phyloP scores from a whole-genome alignment of 169 alveolate species.

The Plasmodium billcollinsi region DNA sequence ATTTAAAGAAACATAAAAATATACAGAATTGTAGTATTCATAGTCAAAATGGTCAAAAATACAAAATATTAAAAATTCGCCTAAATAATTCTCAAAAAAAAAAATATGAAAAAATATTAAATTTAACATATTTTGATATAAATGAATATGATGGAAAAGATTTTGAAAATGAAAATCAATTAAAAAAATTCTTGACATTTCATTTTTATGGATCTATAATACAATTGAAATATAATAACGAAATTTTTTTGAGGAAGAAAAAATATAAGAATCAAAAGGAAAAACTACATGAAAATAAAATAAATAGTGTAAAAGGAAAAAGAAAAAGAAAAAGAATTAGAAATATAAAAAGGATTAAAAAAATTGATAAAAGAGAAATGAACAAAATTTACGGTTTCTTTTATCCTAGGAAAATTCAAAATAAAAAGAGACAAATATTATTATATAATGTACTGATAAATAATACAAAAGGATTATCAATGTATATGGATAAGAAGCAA shows the following conservation, averaged over 20 bases:
- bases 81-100: conserved; percentile 24
- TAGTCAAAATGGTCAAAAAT: not conserved
- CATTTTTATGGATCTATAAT: conserved; percentile 63
- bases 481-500: too few species aligned
- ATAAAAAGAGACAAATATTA: too few species aligned
- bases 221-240: conserved; percentile 60
- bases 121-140: conserved; percentile 29
- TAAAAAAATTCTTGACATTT: conserved; percentile 21
- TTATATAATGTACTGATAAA: too few species aligned
- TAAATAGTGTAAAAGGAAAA: not conserved
- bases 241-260: conserved; percentile 9
- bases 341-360: not conserved
- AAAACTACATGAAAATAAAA: not conserved
- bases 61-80: not conserved
- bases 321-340: not conserved
- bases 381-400: not conserved
- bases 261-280: not conserved
- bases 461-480: too few species aligned
- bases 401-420: too few species aligned
- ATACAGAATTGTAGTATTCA: not conserved
- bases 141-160: conserved; percentile 17
- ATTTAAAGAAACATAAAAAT: not conserved
- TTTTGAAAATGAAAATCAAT: not conserved
- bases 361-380: not conserved
- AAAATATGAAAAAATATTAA: conserved; percentile 18